Base-by-base conservation (phyloP, 164 flowering plant genomes). In the Stephania cephalantha region DNA sequence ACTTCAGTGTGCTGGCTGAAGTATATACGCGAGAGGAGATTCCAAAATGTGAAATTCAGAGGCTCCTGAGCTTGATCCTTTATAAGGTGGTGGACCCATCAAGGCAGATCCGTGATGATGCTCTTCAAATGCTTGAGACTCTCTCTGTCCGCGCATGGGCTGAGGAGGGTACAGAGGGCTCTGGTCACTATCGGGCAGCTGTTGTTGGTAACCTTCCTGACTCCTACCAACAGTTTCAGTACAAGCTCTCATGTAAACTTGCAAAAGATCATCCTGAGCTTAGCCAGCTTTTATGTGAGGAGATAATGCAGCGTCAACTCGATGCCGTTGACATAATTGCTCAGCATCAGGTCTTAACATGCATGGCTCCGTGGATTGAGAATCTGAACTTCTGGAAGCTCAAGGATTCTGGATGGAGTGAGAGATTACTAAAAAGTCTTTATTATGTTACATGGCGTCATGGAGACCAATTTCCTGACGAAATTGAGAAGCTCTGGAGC, bases 291-390 rank as follows among this genome's bases (percentile, higher is more conserved):
- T 95, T 96, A 5, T 96, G 99, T 79, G 99, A 96, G 84, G 99
- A 96, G 78, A 96, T 96, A 68, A 96, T 96, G 99, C 99, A 91
- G 84, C 86, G 99, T 76, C 99, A 93, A 79, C 95, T 96, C 68
- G 99, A 94, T 86, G 98, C 98, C 12, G 98, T 96, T 61, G 97
- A 96, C 80, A 96, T 93, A 81, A 96, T 96, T 80, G 98, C 97
- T 3, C 99, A 96, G 79, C 99, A 96, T 84, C 99, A 96, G 84
- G 98, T 96, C 67, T 78, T 96, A 69, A 96, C 99, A 42, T 96
- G 99, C 87, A 91, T 96, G 97, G 99, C 98, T 81, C 99, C 99
- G 17, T 94, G 99, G 99, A 96, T 96, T 75, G 97, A 96, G 83
- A 96, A 93, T 82, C 90, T 96, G 15, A 93, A 94, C 78, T 94